Percentiles rank a stretch among this genome's conserved stretches.
Conservation (phyloP, 1,284 basidiomycete species). For the Laetiporus sulphureus region DNA sequence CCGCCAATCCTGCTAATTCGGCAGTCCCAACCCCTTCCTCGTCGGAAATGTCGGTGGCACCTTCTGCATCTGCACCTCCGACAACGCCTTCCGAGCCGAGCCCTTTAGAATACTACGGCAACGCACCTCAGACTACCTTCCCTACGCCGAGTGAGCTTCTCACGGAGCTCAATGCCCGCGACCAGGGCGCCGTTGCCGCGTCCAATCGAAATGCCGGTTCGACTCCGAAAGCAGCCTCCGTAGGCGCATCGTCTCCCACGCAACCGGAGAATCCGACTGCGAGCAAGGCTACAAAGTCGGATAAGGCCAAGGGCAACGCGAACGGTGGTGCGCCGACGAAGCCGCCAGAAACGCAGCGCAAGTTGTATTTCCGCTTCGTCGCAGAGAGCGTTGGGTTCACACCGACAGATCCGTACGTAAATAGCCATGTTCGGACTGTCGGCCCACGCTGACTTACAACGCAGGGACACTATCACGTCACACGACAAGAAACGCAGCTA, state of each 20-base stretch:
- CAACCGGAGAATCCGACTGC: not conserved
- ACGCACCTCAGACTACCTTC: constrained; percentile 38
- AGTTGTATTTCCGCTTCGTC: constrained; percentile 45
- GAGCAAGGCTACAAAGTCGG: no score
- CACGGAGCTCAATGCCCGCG: constrained; percentile 30
- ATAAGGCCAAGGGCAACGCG: not conserved
- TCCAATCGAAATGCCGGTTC: constrained; percentile 4
- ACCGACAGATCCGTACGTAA: constrained; percentile 51
- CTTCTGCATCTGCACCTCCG: not conserved
- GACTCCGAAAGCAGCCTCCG: no score
- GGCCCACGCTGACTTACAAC: constrained; percentile 1
- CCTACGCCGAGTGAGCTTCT: constrained; percentile 64
- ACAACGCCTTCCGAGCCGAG: constrained; percentile 9
- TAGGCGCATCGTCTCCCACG: not conserved
- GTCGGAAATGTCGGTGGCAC: not conserved
- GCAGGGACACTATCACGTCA: constrained; percentile 59
- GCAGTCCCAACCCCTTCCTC: not conserved
- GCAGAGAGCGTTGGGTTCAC: constrained; percentile 49
- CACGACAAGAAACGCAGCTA: constrained; percentile 73
- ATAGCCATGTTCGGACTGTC: not conserved
- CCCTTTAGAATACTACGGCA: constrained; percentile 22
- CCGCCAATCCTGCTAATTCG: not conserved
- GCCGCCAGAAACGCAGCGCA: constrained; percentile 38
- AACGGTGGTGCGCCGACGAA: not conserved
- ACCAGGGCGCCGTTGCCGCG: constrained; percentile 1